Evolutionary conservation across 805 yeast genomes (phyloP).

Genomic region (Myxozyma nipponensis): DNA sequence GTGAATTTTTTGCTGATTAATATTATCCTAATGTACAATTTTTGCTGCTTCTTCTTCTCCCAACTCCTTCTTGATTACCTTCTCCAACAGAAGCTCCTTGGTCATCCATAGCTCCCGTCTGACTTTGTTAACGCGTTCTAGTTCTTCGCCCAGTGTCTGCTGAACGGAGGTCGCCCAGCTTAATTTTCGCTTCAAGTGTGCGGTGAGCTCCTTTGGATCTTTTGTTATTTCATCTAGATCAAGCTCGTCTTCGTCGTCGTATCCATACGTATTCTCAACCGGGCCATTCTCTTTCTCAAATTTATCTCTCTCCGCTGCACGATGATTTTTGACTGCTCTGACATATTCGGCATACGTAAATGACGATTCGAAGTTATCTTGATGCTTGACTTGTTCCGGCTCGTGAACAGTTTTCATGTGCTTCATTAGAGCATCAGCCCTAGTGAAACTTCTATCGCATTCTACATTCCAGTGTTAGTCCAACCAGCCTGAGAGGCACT

Average conservation of each 20-base stretch:
- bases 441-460: conserved; percentile 56
- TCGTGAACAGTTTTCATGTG: conserved; percentile 63
- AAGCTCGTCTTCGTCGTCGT: conserved; percentile 11
- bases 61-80: conserved; percentile 30
- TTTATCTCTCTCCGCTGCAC: background rate
- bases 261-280: conserved; percentile 2
- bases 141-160: conserved; percentile 29
- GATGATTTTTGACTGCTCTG: no score
- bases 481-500: background rate
- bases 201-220: no score
- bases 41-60: conserved; percentile 28
- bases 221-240: conserved; percentile 10
- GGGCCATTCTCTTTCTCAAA: background rate
- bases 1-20: no score
- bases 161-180: conserved; percentile 36
- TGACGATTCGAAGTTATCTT: conserved; percentile 10
- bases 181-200: conserved; percentile 33
- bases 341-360: no score
- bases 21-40: conserved; percentile 16
- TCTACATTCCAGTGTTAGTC: conserved; percentile 45
- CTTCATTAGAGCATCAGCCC: conserved; percentile 59
- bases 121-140: conserved; percentile 24
- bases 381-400: conserved; percentile 28
- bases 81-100: conserved; percentile 38
- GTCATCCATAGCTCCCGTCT: conserved; percentile 33